Evolutionary conservation across 371 early-diverging fungal species (phyloP).

Genomic region (Dinochytrium kinnereticum): DNA sequence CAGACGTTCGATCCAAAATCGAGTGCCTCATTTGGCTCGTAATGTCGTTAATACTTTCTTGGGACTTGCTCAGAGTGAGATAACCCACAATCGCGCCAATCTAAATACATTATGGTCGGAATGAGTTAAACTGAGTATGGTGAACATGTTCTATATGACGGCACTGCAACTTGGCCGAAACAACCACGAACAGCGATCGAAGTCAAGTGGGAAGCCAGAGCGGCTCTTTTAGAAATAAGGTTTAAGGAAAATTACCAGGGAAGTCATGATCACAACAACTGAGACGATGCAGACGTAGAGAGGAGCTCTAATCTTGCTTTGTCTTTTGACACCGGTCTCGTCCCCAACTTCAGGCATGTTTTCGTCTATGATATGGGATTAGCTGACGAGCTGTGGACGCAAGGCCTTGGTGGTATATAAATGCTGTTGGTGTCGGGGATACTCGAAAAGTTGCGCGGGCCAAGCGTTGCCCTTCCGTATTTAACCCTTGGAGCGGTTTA

Average conservation of each 20-base stretch:
- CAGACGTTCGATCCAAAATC: neutral
- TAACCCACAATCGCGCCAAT: conserved; percentile 12
- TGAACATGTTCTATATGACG: too few species aligned
- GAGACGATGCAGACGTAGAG: conserved; percentile 11
- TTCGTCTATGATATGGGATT: too few species aligned
- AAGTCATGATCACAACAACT: neutral
- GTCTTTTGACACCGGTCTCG: neutral
- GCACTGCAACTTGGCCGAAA: too few species aligned
- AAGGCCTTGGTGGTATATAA: too few species aligned
- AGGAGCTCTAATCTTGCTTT: neutral
- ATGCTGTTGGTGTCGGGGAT: too few species aligned
- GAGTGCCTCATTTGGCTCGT: conserved; percentile 6
- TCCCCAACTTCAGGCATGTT: too few species aligned
- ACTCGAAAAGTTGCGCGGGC: too few species aligned
- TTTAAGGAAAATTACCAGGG: neutral
- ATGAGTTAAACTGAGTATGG: too few species aligned
- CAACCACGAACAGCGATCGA: neutral
- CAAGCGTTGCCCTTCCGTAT: too few species aligned
- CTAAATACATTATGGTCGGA: neutral
- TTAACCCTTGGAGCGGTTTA: too few species aligned
- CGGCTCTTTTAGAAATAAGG: neutral
- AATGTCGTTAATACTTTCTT: conserved; percentile 14
- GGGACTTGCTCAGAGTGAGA: conserved; percentile 4
- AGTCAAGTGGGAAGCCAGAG: neutral
- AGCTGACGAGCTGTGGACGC: too few species aligned